Evolutionary conservation across 2,329 filamentous ascomycete genomes (phyloP), one percentile per base, ranked within the genome.

Genomic region (Lachnellula subtilissima): DNA sequence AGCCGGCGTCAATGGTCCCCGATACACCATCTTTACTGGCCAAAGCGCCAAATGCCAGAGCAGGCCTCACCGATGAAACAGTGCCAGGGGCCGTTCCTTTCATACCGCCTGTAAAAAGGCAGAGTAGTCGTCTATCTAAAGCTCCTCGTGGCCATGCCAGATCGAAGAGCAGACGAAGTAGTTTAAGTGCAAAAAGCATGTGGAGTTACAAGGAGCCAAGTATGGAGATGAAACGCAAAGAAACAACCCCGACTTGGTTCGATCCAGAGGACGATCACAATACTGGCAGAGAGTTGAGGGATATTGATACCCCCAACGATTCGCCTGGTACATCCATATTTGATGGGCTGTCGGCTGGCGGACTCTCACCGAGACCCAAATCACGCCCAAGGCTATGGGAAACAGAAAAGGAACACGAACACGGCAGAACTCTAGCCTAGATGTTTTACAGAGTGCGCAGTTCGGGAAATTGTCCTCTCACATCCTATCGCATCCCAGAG

Each of bases 71-170:
- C 2, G 83, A 86, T 59, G 81, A 85, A 62, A 70, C 77, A 1
- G 68, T 86, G 2, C 82, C 83, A 5, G 83, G 84, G 36, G 83
- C 81, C 56, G 78, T 79, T 47, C 81, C 84, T 3, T 87, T 83
- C 60, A 68, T 86, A 32, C 70, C 77, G 7, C 72, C 74, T 11
- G 73, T 78, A 1, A 83, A 77, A 67, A 76, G 80, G 11, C 77
- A 80, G 14, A 73, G 76, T 3, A 80, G 80, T 4, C 76, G 81
- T 17, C 69, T 84, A 4, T 77, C 78, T 40, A 85, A 85, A 54
- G 53, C 64, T 42, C 60, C 61, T 39, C 64, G 61, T 5, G 60
- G 65, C 25, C 68, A 69, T 59, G 17, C 47, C 8, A 55, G 67
- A 40, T 60, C 65, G 45, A 69, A 68, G 59, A 68, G 66, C 39